Evolutionary conservation across 441 rosid species (phyloP).

Genomic region (Croton laevigatus): DNA sequence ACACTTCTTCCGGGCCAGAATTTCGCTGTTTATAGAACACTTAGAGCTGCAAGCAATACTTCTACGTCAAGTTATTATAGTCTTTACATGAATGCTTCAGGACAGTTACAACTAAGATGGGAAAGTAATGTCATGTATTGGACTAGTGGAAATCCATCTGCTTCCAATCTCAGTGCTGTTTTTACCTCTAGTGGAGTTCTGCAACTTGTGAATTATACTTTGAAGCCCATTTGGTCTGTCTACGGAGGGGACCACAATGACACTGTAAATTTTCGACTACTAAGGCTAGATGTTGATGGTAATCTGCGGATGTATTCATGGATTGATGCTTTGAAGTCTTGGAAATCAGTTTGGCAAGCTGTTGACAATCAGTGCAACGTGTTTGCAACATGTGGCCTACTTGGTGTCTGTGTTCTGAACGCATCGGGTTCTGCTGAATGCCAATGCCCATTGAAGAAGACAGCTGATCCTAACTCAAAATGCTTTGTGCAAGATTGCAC

Average conservation of each 20-base stretch:
- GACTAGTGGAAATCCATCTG: constrained; percentile 40
- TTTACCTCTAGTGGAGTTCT: constrained; percentile 58
- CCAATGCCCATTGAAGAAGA: constrained; percentile 45
- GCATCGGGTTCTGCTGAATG: constrained; percentile 49
- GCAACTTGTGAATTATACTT: constrained; percentile 40
- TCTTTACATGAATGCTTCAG: constrained; percentile 55
- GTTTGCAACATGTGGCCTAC: constrained; percentile 73
- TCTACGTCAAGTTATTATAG: constrained; percentile 66
- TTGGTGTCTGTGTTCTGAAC: constrained; percentile 55
- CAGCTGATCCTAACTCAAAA: constrained; percentile 29
- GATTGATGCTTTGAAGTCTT: constrained; percentile 39
- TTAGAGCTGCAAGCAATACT: constrained; percentile 60
- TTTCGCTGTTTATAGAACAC: constrained; percentile 34
- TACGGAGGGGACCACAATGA: constrained; percentile 73
- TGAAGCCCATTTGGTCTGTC: constrained; percentile 49
- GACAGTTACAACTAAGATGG: constrained; percentile 64
- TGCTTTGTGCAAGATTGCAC: constrained; percentile 51
- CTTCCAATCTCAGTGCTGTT: constrained; percentile 48
- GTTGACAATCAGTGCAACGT: constrained; percentile 82
- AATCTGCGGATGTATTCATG: constrained; percentile 81
- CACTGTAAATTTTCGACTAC: constrained; percentile 50
- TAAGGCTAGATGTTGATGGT: constrained; percentile 73
- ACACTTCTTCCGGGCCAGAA: constrained; percentile 74
- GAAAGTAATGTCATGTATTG: constrained; percentile 60
- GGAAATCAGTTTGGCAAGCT: constrained; percentile 90